Percentiles rank a stretch among this genome's conserved stretches.
Conservation (phyloP, 257 asterid genomes). For the Lycium barbarum region DNA sequence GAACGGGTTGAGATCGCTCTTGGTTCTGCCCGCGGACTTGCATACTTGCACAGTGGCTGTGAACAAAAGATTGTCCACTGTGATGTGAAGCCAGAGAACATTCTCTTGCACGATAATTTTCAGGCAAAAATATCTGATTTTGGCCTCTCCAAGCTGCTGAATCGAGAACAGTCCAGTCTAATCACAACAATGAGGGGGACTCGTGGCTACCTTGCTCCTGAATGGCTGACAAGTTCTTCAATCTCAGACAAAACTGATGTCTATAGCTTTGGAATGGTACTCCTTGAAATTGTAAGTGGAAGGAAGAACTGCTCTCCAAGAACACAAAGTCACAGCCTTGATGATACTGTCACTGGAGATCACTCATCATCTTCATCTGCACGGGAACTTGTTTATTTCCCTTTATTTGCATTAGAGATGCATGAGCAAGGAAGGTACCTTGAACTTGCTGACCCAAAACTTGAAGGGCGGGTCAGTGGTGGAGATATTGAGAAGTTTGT, state of each 20-base stretch:
- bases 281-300: constrained; percentile 84
- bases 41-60: constrained; percentile 73
- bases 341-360: constrained; percentile 31
- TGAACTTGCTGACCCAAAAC: constrained; percentile 71
- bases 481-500: constrained; percentile 71
- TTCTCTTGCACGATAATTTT: constrained; percentile 63
- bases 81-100: constrained; percentile 81
- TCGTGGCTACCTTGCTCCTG: constrained; percentile 85
- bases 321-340: constrained; percentile 48
- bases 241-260: constrained; percentile 82
- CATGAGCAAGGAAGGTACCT: constrained; percentile 65
- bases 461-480: constrained; percentile 56
- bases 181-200: constrained; percentile 89
- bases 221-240: constrained; percentile 81
- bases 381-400: constrained; percentile 55
- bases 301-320: constrained; percentile 62
- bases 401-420: constrained; percentile 71
- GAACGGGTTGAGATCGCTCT: constrained; percentile 70
- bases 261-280: constrained; percentile 78
- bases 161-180: constrained; percentile 58
- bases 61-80: constrained; percentile 78
- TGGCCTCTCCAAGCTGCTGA: constrained; percentile 78
- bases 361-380: constrained; percentile 36
- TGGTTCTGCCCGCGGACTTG: constrained; percentile 80
- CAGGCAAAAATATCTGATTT: constrained; percentile 80